A percentile compares a stretch with the other conserved stretches of the same genome.
These are phyloP conservation scores for Didymella segeticola DNA, from an alignment of 2,329 filamentous ascomycete species.

Conservation along the genomic window DNA sequence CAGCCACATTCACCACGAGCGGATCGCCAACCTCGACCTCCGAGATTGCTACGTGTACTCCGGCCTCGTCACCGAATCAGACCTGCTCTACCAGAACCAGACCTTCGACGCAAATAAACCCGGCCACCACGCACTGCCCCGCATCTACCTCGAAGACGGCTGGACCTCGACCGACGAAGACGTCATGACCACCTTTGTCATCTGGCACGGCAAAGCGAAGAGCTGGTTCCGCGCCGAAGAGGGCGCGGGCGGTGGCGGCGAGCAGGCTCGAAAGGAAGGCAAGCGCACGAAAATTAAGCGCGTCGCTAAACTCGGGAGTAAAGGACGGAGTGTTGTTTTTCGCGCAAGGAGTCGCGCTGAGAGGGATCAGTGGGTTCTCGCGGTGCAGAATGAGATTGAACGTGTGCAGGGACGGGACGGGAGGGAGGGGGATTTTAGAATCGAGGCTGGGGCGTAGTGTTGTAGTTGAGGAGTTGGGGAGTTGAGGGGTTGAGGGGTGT, in stretches of 20 bases:
- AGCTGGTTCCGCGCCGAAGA: conserved; percentile 59
- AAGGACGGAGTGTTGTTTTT: conserved; percentile 69
- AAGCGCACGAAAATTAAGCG: conserved; percentile 61
- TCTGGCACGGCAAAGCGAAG: conserved; percentile 67
- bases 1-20: conserved; percentile 67
- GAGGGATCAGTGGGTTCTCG: conserved; percentile 72
- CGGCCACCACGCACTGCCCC: conserved; percentile 64
- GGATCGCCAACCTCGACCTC: conserved; percentile 65
- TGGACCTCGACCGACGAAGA: conserved; percentile 70
- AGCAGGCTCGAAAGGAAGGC: conserved; percentile 43
- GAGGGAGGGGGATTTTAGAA: conserved; percentile 55
- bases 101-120: conserved; percentile 69
- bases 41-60: conserved; percentile 71
- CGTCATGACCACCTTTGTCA: conserved; percentile 70
- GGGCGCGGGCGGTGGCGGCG: conserved; percentile 40
- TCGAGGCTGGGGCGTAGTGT: conserved; percentile 28
- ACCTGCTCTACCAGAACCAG: conserved; percentile 68
- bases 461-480: too few species aligned
- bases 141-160: conserved; percentile 65
- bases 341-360: conserved; percentile 69
- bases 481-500: too few species aligned
- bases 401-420: conserved; percentile 52
- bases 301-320: conserved; percentile 66
- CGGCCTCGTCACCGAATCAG: conserved; percentile 66
- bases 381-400: conserved; percentile 71